These are phyloP conservation scores for Funneliformis mosseae DNA, from an alignment of 192 early-diverging fungal genomes.

Conservation along the genomic window DNA sequence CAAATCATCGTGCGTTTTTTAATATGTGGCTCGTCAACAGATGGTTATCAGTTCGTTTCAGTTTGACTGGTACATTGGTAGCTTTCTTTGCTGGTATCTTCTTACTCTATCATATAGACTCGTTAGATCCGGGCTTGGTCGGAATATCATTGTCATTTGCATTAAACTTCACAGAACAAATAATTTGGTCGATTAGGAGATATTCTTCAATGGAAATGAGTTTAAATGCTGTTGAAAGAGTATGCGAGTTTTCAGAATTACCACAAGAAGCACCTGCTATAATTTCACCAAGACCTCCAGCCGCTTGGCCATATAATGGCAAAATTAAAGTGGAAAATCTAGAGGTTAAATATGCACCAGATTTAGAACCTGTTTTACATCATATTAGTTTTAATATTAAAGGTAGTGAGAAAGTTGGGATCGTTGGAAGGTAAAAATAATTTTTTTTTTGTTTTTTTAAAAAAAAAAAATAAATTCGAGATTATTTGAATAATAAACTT, in stretches of 20 bases:
- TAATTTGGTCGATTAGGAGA: constrained; percentile 76
- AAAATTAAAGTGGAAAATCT: constrained; percentile 71
- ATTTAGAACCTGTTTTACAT: constrained; percentile 72
- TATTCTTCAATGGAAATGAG: constrained; percentile 83
- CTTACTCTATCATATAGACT: constrained; percentile 32
- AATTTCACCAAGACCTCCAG: constrained; percentile 30
- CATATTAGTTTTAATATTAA: constrained; percentile 66
- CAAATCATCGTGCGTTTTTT: constrained; percentile 78
- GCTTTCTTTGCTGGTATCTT: constrained; percentile 68
- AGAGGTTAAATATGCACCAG: constrained; percentile 74
- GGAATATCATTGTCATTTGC: constrained; percentile 86
- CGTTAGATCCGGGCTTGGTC: constrained; percentile 73
- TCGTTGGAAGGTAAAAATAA: constrained; percentile 65
- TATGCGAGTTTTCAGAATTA: constrained; percentile 77
- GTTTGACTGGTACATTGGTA: constrained; percentile 69
- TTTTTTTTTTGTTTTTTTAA: background rate
- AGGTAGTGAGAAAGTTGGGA: constrained; percentile 81
- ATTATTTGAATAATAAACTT: background rate
- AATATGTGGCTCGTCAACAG: constrained; percentile 77
- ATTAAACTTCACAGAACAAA: constrained; percentile 72
- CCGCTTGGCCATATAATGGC: constrained; percentile 72
- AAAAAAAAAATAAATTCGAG: background rate
- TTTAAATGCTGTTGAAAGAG: constrained; percentile 85
- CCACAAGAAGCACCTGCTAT: constrained; percentile 64
- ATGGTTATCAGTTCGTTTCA: constrained; percentile 82